Percentiles rank a stretch among this genome's conserved stretches.
These are phyloP conservation scores for Cladobotryum mycophilum DNA, from an alignment of 2,329 filamentous ascomycete genomes.

Conservation along the genomic window DNA sequence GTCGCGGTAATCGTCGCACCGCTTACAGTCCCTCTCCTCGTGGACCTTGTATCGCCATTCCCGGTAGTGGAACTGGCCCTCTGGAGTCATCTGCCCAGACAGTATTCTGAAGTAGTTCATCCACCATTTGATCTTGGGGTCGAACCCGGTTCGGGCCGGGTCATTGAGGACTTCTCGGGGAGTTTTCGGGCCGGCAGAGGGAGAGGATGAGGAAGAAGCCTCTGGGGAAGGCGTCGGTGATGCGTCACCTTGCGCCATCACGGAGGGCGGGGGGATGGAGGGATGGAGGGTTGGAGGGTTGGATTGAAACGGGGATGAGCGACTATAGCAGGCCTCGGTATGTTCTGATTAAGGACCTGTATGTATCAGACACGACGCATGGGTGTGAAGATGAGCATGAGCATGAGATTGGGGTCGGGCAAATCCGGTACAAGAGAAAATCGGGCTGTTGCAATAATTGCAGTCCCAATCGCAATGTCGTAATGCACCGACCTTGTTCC, in stretches of 20 bases:
- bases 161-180: slow-evolving; percentile 46
- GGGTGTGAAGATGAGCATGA: too few relatives aligned
- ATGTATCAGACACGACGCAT: too few relatives aligned
- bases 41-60: slow-evolving; percentile 67
- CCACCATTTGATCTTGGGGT: slow-evolving; percentile 59
- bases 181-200: slow-evolving; percentile 4
- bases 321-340: neutral
- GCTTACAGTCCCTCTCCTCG: slow-evolving; percentile 70
- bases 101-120: slow-evolving; percentile 82
- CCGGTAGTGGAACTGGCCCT: slow-evolving; percentile 70
- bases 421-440: too few relatives aligned
- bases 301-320: neutral
- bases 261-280: neutral
- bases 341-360: too few relatives aligned
- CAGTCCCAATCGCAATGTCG: too few relatives aligned
- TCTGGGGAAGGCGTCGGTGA: slow-evolving; percentile 15
- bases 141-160: slow-evolving; percentile 56
- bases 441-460: too few relatives aligned
- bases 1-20: slow-evolving; percentile 75
- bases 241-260: slow-evolving; percentile 12
- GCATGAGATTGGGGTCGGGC: too few relatives aligned
- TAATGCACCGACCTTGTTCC: too few relatives aligned
- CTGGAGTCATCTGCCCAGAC: slow-evolving; percentile 61
- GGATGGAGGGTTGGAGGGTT: neutral
- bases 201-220: slow-evolving; percentile 7